Base-by-base conservation (phyloP, 2,329 filamentous ascomycete genomes). In the Aspergillus pseudoglaucus region DNA sequence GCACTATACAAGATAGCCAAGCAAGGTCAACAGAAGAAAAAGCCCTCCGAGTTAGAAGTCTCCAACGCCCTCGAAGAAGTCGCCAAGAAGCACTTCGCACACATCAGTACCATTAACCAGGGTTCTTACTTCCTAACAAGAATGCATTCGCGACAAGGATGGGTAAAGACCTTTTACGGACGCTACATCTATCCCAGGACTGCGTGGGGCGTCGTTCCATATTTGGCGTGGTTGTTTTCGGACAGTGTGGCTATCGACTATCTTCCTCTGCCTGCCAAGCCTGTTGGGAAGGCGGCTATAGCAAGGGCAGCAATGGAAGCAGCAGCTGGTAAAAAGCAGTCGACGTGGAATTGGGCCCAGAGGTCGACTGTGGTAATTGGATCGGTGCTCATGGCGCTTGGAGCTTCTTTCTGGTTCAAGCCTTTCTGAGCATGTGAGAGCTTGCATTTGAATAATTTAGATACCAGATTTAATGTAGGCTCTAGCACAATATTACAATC, bases 1-100 rank as follows among this genome's bases (percentile, higher is more conserved):
- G 51, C 57, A 9, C 51, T 71, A 4, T 39, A 60, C 25, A 40
- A 42, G 8, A 18, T 17, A 1, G 35, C 52, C n/a, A 30, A 49
- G 50, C 6, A 43, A 18, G 8, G 7, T 40, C 3, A 25, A 20
- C 15, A 17, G 7, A 17, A 14, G 17, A n/a, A 25, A 6, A 30
- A 40, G 6, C 47, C 38, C 2, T 44, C 53, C 4, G 37, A 42
- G 23, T 9, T 17, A 10, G 42, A 53, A 30, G 44, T 53, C 8
- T 4, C 41, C 1, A 15, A 37, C 3, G 38, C 42, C 3, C 51
- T 59, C 7, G 18, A 43, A 14, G 35, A 44, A 30, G 25, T 30
- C 25, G 25, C 25, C 25, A 30, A 30, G 25, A 30, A 30, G 12
- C 25, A 30, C 25, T 30, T 30, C 25, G 20, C 58, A 55, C 42